A percentile compares a stretch with the other conserved stretches of the same genome.
Conservation (phyloP, 2,329 filamentous ascomycete genomes). For the Diplodia scrobiculata region DNA sequence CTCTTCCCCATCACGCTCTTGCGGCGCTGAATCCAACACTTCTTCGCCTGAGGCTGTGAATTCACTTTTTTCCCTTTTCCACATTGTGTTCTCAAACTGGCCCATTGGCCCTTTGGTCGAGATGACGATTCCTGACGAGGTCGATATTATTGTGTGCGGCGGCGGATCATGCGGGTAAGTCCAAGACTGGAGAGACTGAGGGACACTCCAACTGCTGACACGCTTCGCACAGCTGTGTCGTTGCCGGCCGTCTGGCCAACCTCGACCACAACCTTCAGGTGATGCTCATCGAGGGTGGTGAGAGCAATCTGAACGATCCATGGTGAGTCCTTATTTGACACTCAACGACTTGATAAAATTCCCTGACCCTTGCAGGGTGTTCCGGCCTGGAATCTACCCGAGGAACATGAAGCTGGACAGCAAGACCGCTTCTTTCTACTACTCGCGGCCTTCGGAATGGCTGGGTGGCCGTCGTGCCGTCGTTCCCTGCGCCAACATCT, state of each 20-base stretch:
- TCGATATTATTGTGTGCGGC: constrained; percentile 78
- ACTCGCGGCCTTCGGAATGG: constrained; percentile 72
- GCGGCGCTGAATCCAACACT: constrained; percentile 5
- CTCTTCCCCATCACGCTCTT: not conserved
- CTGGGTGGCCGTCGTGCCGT: constrained; percentile 70
- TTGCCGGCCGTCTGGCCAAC: constrained; percentile 66
- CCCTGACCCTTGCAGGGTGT: constrained; percentile 57
- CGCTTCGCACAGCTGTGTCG: constrained; percentile 47
- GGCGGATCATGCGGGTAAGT: constrained; percentile 68
- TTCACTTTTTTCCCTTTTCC: not conserved
- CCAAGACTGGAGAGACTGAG: not conserved
- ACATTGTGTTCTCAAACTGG: not conserved
- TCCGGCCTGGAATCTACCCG: constrained; percentile 74
- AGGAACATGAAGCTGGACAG: constrained; percentile 78
- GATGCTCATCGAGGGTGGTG: constrained; percentile 69
- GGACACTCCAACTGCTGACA: not conserved
- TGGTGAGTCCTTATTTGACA: constrained; percentile 46
- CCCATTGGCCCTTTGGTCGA: constrained; percentile 30
- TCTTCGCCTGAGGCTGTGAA: constrained; percentile 16
- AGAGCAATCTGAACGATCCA: constrained; percentile 75
- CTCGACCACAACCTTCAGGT: constrained; percentile 73
- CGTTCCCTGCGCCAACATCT: constrained; percentile 72
- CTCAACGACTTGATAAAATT: not conserved
- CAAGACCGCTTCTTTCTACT: constrained; percentile 79
- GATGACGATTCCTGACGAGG: constrained; percentile 72